Evolutionary conservation across 306 rosid genomes (phyloP), one percentile per base, ranked within the genome.

Genomic region (Astragalus glycyphyllos): DNA sequence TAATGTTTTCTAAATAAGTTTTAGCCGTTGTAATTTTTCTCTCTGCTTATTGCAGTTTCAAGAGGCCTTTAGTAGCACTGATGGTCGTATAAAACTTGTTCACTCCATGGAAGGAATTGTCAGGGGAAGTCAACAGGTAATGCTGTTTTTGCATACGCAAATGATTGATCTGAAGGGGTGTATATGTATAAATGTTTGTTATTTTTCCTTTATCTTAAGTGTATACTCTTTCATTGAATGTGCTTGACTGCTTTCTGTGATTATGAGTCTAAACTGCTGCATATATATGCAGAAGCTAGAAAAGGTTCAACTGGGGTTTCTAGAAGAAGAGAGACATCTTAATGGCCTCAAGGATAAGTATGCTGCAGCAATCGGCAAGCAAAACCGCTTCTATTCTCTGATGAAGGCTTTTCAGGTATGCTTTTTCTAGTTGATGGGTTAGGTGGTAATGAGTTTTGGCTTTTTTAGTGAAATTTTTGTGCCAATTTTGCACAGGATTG

Each of bases 61-160:
- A 86, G 90, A 83, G 74, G 99, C 99, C 78, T 78, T 91, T 61
- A 73, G 82, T 77, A 94, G 87, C 77, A 45, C 81, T 12, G 87
- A 78, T 15, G 92, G 99, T 40, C 86, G 96, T 53, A 45, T 29
- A 81, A 91, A 89, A 82, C 92, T 94, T 34, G 74, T 86, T 64
- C 85, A 79, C 71, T 91, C 97, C 77, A 87, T 91, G 99, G 99
- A 89, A 85, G 99, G 97, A 79, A 84, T 94, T 82, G 74, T 87
- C 75, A 91, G 77, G 86, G 89, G 97, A 80, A 89, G 87, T 82
- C 89, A 83, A 69, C 99, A 87, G 96, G 99, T 91, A 80, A 47
- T 80, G 5, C 50, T 64, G 51, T 63, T 38, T 67, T 65, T 58
- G 66, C 59, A 14, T 17, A 15, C 11, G 16, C 56, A 17, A 65